Conservation (phyloP, 2,329 filamentous ascomycete genomes). For the Colletotrichum plurivorum region DNA sequence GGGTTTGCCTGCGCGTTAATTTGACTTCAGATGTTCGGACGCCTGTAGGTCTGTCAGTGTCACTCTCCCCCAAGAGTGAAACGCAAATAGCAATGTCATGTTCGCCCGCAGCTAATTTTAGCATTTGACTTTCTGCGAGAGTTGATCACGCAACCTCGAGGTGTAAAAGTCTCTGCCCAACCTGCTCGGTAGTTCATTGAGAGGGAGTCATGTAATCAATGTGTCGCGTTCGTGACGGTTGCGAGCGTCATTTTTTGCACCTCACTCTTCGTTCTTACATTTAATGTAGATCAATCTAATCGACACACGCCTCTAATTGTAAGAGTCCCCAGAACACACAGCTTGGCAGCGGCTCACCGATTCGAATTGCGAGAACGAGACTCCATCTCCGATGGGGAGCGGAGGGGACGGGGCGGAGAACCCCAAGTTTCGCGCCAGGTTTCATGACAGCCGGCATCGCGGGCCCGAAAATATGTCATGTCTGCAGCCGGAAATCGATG, state of each 20-base stretch:
- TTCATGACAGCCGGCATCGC: constrained; percentile 26
- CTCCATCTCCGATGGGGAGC: neutral
- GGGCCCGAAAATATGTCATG: neutral
- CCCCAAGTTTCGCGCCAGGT: constrained; percentile 30
- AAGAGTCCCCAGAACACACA: neutral
- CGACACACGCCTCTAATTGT: neutral
- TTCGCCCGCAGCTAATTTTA: constrained; percentile 8
- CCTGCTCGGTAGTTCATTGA: neutral
- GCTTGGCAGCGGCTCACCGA: neutral
- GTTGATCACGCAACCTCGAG: neutral
- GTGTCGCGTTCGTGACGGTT: no score
- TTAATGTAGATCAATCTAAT: no score
- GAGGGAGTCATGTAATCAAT: neutral
- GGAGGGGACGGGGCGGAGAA: constrained; percentile 15
- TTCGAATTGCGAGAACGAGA: constrained; percentile 13
- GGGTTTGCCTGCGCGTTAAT: neutral
- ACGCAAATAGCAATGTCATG: constrained; percentile 1
- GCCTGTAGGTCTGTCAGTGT: constrained; percentile 19
- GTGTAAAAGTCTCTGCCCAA: neutral
- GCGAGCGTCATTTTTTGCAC: no score
- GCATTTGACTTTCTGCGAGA: neutral
- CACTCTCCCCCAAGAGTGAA: constrained; percentile 1
- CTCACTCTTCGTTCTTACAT: no score
- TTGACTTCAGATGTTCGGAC: constrained; percentile 24
- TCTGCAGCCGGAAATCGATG: neutral